Conservation (phyloP, 1,139 yeast species). For the Pichia cactophila region DNA sequence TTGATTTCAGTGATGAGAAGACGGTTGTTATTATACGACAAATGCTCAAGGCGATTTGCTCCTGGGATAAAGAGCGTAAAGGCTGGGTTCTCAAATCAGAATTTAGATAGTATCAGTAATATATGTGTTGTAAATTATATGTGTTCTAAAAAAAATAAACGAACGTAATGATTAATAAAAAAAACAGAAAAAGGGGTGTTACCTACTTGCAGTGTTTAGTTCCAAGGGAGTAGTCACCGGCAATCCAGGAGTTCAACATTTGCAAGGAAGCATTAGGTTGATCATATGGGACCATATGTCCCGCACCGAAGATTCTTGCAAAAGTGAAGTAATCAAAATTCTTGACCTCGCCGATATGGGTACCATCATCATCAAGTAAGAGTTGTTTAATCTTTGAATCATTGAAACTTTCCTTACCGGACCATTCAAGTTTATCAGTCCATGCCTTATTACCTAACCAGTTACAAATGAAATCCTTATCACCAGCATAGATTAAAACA, state of each 20-base stretch:
- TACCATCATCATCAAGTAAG: conserved; percentile 32
- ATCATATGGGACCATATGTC: conserved; percentile 56
- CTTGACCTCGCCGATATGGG: conserved; percentile 52
- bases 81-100: conserved; percentile 66
- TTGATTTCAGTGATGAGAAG: conserved; percentile 42
- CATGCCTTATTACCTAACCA: conserved; percentile 87
- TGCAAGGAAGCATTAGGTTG: conserved; percentile 40
- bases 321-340: conserved; percentile 51
- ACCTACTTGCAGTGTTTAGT: conserved; percentile 12
- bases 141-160: background rate
- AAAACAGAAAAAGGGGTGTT: conserved; percentile 1
- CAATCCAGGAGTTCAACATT: conserved; percentile 42
- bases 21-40: conserved; percentile 62
- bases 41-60: conserved; percentile 60
- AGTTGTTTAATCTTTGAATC: conserved; percentile 35
- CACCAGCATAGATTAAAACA: conserved; percentile 75
- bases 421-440: conserved; percentile 65
- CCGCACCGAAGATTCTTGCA: conserved; percentile 58
- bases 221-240: conserved; percentile 34
- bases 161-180: background rate
- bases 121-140: background rate
- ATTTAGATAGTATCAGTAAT: conserved; percentile 26
- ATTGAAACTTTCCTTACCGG: conserved; percentile 46
- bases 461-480: conserved; percentile 78
- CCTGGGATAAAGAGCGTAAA: conserved; percentile 49